A percentile compares a stretch with the other conserved stretches of the same genome.
Evolutionary conservation across 2,329 filamentous ascomycete genomes (phyloP).

Genomic region (Cercospora sp.): DNA sequence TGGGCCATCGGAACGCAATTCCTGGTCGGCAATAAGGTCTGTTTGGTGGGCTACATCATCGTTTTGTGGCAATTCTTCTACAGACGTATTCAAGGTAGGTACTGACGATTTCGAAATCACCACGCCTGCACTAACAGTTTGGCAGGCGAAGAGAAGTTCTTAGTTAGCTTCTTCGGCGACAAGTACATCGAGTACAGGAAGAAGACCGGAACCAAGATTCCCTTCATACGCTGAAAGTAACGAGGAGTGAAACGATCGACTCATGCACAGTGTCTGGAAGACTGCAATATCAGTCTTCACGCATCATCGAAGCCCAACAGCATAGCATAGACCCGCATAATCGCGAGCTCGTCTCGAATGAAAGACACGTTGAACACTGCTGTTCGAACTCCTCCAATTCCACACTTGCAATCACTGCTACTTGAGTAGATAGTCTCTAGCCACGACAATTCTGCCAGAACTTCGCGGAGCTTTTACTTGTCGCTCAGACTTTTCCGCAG

Average conservation of each 20-base stretch:
- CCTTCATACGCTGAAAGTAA: constrained; percentile 58
- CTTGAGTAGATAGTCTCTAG: neutral
- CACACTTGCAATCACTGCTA: neutral
- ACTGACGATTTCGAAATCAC: neutral
- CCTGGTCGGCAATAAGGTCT: constrained; percentile 79
- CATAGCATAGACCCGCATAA: neutral
- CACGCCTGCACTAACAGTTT: constrained; percentile 9
- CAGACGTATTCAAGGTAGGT: constrained; percentile 62
- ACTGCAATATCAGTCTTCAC: neutral
- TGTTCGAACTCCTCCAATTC: neutral
- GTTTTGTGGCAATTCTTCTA: constrained; percentile 88
- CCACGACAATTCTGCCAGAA: neutral
- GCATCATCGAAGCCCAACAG: neutral
- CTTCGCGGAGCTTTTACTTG: neutral
- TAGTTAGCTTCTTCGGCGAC: constrained; percentile 79
- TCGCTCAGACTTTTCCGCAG: neutral
- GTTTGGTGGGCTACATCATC: constrained; percentile 69
- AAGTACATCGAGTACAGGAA: constrained; percentile 75
- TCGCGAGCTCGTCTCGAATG: neutral
- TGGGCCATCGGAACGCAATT: constrained; percentile 96
- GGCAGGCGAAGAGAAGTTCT: constrained; percentile 71
- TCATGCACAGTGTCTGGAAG: neutral
- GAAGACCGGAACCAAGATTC: constrained; percentile 75
- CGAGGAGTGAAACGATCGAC: neutral
- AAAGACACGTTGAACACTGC: neutral